These are phyloP conservation scores for Wickerhamiella sorbophila DNA, from an alignment of 805 yeast genomes.

Conservation along the genomic window DNA sequence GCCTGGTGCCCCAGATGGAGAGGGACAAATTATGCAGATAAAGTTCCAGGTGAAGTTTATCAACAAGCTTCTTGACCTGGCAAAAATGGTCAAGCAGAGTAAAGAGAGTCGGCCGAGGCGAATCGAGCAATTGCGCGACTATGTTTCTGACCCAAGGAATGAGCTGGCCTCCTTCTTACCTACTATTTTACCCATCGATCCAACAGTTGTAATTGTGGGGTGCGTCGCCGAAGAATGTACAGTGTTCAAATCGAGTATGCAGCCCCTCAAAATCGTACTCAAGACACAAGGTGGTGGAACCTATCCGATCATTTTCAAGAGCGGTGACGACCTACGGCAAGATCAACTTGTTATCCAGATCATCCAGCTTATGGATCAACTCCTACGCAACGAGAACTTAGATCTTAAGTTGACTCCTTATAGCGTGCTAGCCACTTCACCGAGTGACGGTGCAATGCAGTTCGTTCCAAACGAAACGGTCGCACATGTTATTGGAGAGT, in stretches of 20 bases:
- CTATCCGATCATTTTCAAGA: conserved; percentile 82
- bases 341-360: conserved; percentile 96
- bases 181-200: conserved; percentile 70
- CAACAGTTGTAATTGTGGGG: conserved; percentile 58
- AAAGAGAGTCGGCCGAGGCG: conserved; percentile 72
- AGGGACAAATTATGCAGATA: conserved; percentile 17
- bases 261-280: conserved; percentile 75
- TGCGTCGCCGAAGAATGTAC: conserved; percentile 63
- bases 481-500: conserved; percentile 57
- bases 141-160: conserved; percentile 35
- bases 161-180: conserved; percentile 34
- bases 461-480: conserved; percentile 88
- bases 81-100: conserved; percentile 44
- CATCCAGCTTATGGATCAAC: conserved; percentile 77
- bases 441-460: conserved; percentile 83
- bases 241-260: conserved; percentile 81
- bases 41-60: conserved; percentile 57
- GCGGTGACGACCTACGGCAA: conserved; percentile 91
- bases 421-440: conserved; percentile 77
- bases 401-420: conserved; percentile 83
- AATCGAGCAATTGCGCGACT: conserved; percentile 49
- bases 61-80: conserved; percentile 46
- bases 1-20: conserved; percentile 21
- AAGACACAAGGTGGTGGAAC: conserved; percentile 36
- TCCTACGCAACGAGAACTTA: conserved; percentile 75